Percentiles rank a stretch among this genome's conserved stretches.
Conservation (phyloP, 192 early-diverging fungal species). For the Mortierella hygrophila region DNA sequence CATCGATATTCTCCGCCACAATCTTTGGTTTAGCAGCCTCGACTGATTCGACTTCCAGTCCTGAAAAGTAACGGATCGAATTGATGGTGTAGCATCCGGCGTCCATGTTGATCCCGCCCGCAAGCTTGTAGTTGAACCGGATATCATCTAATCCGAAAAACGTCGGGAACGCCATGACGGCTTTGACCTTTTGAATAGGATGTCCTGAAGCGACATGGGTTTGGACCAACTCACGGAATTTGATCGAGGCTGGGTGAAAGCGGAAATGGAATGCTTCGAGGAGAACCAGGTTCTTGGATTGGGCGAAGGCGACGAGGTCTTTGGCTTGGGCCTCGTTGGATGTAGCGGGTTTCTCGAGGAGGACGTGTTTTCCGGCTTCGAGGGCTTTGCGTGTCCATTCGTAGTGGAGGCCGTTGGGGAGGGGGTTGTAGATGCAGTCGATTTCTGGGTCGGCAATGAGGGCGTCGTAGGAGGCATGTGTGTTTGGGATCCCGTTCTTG, state of each 20-base stretch:
- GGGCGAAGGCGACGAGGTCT: slow-evolving; percentile 40
- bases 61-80: slow-evolving; percentile 40
- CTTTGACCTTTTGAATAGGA: slow-evolving; percentile 2
- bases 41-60: slow-evolving; percentile 39
- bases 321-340: slow-evolving; percentile 52
- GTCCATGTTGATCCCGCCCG: slow-evolving; percentile 50
- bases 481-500: slow-evolving; percentile 62
- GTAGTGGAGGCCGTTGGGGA: slow-evolving; percentile 66
- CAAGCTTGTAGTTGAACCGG: slow-evolving; percentile 47
- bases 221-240: slow-evolving; percentile 33
- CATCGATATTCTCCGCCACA: slow-evolving; percentile 35
- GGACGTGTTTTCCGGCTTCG: slow-evolving; percentile 68
- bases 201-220: slow-evolving; percentile 30
- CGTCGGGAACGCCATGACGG: slow-evolving; percentile 10
- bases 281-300: slow-evolving; percentile 50
- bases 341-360: slow-evolving; percentile 61
- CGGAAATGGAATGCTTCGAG: slow-evolving; percentile 61
- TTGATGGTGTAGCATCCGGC: slow-evolving; percentile 52
- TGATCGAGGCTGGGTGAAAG: slow-evolving; percentile 48
- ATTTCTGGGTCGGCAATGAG: slow-evolving; percentile 59
- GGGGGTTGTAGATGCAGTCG: slow-evolving; percentile 71
- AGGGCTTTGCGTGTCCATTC: slow-evolving; percentile 62
- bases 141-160: slow-evolving; percentile 41
- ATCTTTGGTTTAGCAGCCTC: slow-evolving; percentile 28
- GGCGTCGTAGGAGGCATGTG: slow-evolving; percentile 60